Percentiles rank a stretch among this genome's conserved stretches.
Evolutionary conservation across 1,284 basidiomycete species (phyloP).

Genomic region (Peniophora sp.): DNA sequence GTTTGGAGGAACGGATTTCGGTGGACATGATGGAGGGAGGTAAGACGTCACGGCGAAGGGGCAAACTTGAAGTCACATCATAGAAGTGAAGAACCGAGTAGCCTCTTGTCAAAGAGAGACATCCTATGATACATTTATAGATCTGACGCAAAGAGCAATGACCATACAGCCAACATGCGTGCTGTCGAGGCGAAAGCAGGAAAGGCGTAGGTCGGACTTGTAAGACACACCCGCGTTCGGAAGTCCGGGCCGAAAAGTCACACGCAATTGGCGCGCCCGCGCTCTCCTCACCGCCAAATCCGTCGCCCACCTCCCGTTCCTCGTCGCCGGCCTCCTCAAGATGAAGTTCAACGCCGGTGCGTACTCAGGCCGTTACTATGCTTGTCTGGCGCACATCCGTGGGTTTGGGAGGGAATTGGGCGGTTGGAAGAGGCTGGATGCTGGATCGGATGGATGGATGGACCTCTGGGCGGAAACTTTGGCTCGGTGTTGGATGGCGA

Average conservation of each 20-base stretch:
- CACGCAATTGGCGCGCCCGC: not conserved
- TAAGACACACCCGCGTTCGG: too few species aligned
- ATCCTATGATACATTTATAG: too few species aligned
- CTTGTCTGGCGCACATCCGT: not conserved
- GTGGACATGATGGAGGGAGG: conserved; percentile 27
- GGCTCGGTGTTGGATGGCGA: conserved; percentile 9
- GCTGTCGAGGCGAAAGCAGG: too few species aligned
- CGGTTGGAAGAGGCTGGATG: conserved; percentile 43
- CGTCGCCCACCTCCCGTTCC: conserved; percentile 1
- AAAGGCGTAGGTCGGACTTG: too few species aligned
- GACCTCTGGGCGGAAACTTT: not conserved
- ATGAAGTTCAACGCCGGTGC: conserved; percentile 76
- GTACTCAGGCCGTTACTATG: conserved; percentile 18
- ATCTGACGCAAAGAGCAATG: too few species aligned
- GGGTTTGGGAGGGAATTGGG: conserved; percentile 23
- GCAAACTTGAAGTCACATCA: not conserved
- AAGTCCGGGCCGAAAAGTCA: not conserved
- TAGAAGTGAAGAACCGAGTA: too few species aligned
- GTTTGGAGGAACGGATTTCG: conserved; percentile 55
- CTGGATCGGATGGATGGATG: conserved; percentile 32
- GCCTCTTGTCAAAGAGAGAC: too few species aligned
- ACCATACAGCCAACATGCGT: too few species aligned
- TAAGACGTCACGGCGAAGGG: conserved; percentile 1
- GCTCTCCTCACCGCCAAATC: not conserved
- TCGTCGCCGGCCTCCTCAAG: conserved; percentile 47